phyloP scores from a whole-genome alignment of 1,284 basidiomycete species.

The Rugosomyces carneus region DNA sequence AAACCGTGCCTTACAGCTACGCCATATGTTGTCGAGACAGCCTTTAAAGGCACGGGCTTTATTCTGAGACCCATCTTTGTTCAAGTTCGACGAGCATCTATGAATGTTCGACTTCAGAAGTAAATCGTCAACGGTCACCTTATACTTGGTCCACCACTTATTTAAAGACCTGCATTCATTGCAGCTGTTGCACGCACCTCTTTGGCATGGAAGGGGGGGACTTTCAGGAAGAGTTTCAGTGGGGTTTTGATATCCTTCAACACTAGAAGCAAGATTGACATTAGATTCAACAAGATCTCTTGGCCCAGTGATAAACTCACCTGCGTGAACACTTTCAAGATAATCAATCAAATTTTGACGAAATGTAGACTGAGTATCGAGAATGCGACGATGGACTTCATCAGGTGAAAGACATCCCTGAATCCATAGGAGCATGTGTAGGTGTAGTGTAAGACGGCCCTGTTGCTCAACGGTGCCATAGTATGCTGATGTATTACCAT shows the following conservation, averaged over 20 bases:
- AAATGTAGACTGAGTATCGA: slow-evolving; percentile 20
- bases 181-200: no score
- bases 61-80: slow-evolving; percentile 6
- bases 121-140: slow-evolving; percentile 5
- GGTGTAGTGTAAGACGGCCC: slow-evolving; percentile 28
- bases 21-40: slow-evolving; percentile 19
- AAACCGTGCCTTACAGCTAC: slow-evolving; percentile 24
- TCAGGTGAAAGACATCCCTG: slow-evolving; percentile 18
- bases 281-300: slow-evolving; percentile 5
- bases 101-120: slow-evolving; percentile 3
- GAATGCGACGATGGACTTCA: slow-evolving; percentile 19
- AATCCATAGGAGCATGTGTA: slow-evolving; percentile 30
- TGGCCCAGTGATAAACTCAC: slow-evolving; percentile 16
- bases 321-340: slow-evolving; percentile 18
- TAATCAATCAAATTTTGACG: slow-evolving; percentile 19
- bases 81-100: neutral
- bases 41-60: slow-evolving; percentile 8
- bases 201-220: slow-evolving; percentile 1
- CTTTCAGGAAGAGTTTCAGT: slow-evolving; percentile 4
- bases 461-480: slow-evolving; percentile 35
- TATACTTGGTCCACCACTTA: slow-evolving; percentile 4
- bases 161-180: neutral
- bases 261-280: neutral
- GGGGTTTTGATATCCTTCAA: neutral
- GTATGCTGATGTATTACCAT: slow-evolving; percentile 23